Evolutionary conservation across 495 filamentous ascomycete genomes (phyloP).

Genomic region (Aspergillus homomorphus): DNA sequence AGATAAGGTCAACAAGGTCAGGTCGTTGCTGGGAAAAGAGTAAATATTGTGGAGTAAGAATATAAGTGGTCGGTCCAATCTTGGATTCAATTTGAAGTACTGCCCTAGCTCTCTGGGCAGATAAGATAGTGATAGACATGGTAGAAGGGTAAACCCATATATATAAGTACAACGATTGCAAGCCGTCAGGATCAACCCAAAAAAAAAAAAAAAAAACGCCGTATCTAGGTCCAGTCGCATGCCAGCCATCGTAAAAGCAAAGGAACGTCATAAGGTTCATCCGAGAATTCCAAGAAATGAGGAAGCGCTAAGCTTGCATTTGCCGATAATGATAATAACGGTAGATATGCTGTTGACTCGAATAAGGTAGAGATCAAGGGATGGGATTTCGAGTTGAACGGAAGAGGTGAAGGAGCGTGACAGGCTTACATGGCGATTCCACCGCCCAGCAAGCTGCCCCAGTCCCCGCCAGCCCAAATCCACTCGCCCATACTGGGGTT

Average conservation of each 20-base stretch:
- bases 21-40: constrained; percentile 51
- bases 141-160: neutral
- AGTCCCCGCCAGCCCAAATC: constrained; percentile 49
- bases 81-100: no score
- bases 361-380: constrained; percentile 6
- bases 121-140: neutral
- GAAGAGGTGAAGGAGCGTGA: neutral
- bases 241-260: constrained; percentile 10
- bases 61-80: neutral
- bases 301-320: neutral
- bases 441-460: constrained; percentile 41
- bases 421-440: constrained; percentile 33
- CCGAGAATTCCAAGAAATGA: neutral
- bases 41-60: constrained; percentile 8
- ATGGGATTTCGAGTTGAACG: constrained; percentile 1
- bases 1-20: constrained; percentile 66
- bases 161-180: neutral
- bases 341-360: constrained; percentile 2
- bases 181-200: constrained; percentile 1
- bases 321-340: neutral
- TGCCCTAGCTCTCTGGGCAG: neutral
- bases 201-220: constrained; percentile 17
- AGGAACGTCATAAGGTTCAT: constrained; percentile 4
- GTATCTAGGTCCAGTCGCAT: constrained; percentile 21
- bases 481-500: constrained; percentile 43